These are phyloP conservation scores for Ganoderma leucocontextum DNA, from an alignment of 1,284 basidiomycete genomes.

Conservation along the genomic window DNA sequence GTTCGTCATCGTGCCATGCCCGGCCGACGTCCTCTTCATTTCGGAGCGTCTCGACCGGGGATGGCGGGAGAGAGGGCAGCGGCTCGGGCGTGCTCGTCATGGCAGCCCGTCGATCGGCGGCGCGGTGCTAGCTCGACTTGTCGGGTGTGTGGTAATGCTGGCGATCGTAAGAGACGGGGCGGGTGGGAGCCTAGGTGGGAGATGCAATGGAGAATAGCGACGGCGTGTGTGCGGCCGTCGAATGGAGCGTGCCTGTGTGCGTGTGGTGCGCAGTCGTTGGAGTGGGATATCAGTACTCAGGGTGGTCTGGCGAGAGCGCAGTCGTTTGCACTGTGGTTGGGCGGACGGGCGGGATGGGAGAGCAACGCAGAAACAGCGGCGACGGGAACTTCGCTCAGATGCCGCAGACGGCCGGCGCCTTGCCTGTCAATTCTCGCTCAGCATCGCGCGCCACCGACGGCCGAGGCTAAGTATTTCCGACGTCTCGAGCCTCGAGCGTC, in stretches of 20 bases:
- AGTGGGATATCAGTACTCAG: no score
- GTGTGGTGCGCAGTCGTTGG: slow-evolving; percentile 1
- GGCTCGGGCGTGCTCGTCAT: slow-evolving; percentile 40
- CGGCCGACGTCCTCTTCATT: slow-evolving; percentile 53
- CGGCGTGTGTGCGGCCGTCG: slow-evolving; percentile 3
- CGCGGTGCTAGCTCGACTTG: no score
- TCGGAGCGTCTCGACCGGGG: slow-evolving; percentile 38
- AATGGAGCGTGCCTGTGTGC: slow-evolving; percentile 3
- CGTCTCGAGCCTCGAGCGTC: neutral
- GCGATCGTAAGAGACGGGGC: neutral
- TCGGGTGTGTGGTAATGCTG: neutral
- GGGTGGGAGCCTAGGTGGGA: neutral
- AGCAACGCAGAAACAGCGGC: no score
- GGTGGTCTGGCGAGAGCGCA: no score
- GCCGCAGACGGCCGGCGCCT: no score
- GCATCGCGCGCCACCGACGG: no score
- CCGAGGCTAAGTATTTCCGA: neutral
- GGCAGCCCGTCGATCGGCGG: slow-evolving; percentile 11
- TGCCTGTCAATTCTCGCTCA: no score
- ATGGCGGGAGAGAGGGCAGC: slow-evolving; percentile 48
- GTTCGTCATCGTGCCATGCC: slow-evolving; percentile 25
- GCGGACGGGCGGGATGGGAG: no score
- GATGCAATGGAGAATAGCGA: slow-evolving; percentile 1
- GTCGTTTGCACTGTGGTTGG: no score
- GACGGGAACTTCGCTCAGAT: no score